These are phyloP conservation scores for Tilletia indica DNA, from an alignment of 1,284 basidiomycete genomes.

Conservation along the genomic window DNA sequence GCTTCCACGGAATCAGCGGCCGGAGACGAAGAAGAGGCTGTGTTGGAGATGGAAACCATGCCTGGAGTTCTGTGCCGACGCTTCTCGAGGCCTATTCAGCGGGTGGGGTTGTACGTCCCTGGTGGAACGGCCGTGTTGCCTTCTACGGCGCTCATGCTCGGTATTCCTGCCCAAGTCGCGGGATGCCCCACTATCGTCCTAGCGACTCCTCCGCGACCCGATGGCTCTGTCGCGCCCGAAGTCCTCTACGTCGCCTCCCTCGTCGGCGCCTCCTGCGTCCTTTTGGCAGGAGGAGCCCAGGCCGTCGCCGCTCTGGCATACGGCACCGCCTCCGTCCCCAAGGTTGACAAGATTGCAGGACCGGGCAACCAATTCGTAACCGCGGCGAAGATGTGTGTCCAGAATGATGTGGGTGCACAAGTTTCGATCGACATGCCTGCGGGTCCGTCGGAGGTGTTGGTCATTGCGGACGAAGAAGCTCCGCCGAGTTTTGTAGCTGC, in stretches of 20 bases:
- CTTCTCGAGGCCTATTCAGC: conserved; percentile 87
- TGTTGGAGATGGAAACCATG: conserved; percentile 89
- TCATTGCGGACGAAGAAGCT: conserved; percentile 79
- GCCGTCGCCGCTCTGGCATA: conserved; percentile 97
- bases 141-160: conserved; percentile 96
- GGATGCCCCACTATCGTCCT: conserved; percentile 88
- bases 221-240: conserved; percentile 52
- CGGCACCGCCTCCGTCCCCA: conserved; percentile 90
- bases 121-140: conserved; percentile 95
- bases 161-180: conserved; percentile 95
- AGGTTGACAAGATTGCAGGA: conserved; percentile 97
- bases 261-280: conserved; percentile 56
- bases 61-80: conserved; percentile 73
- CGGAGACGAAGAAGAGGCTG: conserved; percentile 64
- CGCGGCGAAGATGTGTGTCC: conserved; percentile 97
- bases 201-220: conserved; percentile 81
- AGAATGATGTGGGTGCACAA: conserved; percentile 95
- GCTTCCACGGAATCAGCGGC: conserved; percentile 15
- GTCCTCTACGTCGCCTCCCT: conserved; percentile 53
- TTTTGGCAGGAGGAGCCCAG: conserved; percentile 79
- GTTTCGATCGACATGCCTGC: conserved; percentile 99
- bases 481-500: conserved; percentile 90
- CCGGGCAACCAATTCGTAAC: conserved; percentile 99
- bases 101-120: conserved; percentile 95
- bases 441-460: conserved; percentile 69